Base-by-base conservation (phyloP, 2,329 filamentous ascomycete genomes). In the Aspergillus carbonarius region DNA sequence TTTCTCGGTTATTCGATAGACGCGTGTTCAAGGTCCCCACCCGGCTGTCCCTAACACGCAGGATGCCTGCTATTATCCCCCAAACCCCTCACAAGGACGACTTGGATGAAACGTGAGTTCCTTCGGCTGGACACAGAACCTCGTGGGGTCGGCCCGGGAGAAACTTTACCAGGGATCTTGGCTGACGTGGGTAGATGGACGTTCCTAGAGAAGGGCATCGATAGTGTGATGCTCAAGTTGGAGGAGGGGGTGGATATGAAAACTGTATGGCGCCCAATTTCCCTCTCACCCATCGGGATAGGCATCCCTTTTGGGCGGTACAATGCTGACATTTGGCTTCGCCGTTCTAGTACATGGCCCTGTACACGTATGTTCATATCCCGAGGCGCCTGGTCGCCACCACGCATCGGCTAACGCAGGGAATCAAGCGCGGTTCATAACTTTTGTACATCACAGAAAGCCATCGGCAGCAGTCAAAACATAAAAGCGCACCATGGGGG, bases 371-470 rank as follows among this genome's bases (percentile, higher is more conserved):
- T 56, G 71, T 65, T 52, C 23, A 32, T 49, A 35, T 35, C 27
- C 18, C 9, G 18, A 27, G 27, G 20, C 23, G n/a, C 27, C 48
- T 37, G 18, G 13, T 5, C 30, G 17, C 18, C 40, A 10, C n/a
- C 27, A 37, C 15, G 23, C 20, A 44, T 52, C 15, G 13, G 48
- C 57, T 64, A 50, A 67, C 62, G 55, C 25, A 10, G 20, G 57
- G 37, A 63, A 54, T 56, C 56, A 74, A 93, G 84, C 54, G 92
- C 93, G 61, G 95, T 99, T 51, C 95, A 99, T 80, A 97, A 99
- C 80, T 99, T 99, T 77, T 99, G 95, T 76, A 99, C 95, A 57
- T 96, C 95, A 23, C 95, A 98, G 76, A 98, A 98, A 75, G 92
- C 92, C 1, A 87, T 93, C 46, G 84, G 85, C n/a, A 82, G 85